phyloP scores from a whole-genome alignment of 139 green algal genomes.

The Raphidocelis subcapitata region DNA sequence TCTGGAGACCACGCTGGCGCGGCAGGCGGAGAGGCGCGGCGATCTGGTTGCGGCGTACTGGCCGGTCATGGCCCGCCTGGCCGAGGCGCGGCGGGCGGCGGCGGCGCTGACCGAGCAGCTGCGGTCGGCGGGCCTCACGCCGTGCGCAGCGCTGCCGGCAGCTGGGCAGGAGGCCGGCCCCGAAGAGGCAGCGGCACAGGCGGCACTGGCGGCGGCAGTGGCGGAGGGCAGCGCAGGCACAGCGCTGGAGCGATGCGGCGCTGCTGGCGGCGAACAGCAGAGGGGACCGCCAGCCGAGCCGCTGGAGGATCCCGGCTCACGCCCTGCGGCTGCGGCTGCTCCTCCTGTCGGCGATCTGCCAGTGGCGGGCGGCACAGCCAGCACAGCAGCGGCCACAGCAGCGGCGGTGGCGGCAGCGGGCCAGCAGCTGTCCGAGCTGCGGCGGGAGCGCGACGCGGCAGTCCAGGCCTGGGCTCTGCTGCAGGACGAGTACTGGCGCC shows the following conservation, averaged over 20 bases:
- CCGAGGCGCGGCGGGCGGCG: constrained; percentile 26
- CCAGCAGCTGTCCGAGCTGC: constrained; percentile 1
- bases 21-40: background rate
- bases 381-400: no score
- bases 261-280: no score
- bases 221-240: no score
- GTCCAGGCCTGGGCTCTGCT: constrained; percentile 9
- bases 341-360: background rate
- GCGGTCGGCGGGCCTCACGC: background rate
- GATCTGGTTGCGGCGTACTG: constrained; percentile 53
- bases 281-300: no score
- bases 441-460: constrained; percentile 6
- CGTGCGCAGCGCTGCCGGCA: no score
- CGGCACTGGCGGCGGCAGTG: no score
- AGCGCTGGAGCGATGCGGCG: no score
- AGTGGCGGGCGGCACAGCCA: constrained; percentile 1
- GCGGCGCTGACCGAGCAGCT: constrained; percentile 3
- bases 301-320: no score
- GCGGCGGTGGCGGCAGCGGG: no score
- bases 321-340: no score
- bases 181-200: no score
- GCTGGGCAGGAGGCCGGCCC: no score
- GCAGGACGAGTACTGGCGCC: constrained; percentile 39
- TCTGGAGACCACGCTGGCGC: constrained; percentile 1
- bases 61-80: constrained; percentile 43